Base-by-base conservation (phyloP, 768 basidiomycete genomes). In the Agrocybe praecox region DNA sequence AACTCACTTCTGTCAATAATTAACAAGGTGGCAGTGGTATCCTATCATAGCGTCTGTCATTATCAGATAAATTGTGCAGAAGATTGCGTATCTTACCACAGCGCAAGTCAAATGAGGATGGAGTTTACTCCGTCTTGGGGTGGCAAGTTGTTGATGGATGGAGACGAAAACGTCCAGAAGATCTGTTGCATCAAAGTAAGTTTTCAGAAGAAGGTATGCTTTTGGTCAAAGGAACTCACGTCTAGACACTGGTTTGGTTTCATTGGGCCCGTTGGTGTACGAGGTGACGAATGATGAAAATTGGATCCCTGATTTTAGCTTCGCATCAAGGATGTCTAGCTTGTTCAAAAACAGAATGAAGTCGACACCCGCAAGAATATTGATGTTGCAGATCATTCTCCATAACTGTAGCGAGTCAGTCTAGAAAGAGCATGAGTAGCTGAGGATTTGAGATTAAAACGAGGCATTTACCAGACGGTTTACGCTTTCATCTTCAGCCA, bases 271-370 rank as follows among this genome's bases (percentile, higher is more conserved):
- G 42, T 79, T 78, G 43, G 74, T 72, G 65, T 82, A 88, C 8
- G 79, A 78, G 23, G 80, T 80, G 8, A 87, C 83, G 61, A 81
- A 84, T 15, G 76, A 71, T n/a, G 76, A 73, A 59, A 88, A 84
- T 49, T 74, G 71, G 10, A 84, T 67, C 2, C 85, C 85, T 7
- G 77, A 65, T 53, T 74, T 68, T 10, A 88, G 72, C 64, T 86
- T 85, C 15, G 72, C 69, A 24, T 82, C 75, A 21, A 88, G 72
- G 54, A 88, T 78, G 65, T 88, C 87, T 56, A 76, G 72, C 61
- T 88, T 87, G 73, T 86, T 87, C 17, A 88, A 73, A 64, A 88
- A 80, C 18, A 89, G 68, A 43, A 88, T 80, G 51, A 88, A 77
- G 55, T 83, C 80, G 24, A 84, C 80, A 0, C 72, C 65, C 9